Base-by-base conservation (phyloP, 257 asterid genomes). In the Orobanche coerulescens region DNA sequence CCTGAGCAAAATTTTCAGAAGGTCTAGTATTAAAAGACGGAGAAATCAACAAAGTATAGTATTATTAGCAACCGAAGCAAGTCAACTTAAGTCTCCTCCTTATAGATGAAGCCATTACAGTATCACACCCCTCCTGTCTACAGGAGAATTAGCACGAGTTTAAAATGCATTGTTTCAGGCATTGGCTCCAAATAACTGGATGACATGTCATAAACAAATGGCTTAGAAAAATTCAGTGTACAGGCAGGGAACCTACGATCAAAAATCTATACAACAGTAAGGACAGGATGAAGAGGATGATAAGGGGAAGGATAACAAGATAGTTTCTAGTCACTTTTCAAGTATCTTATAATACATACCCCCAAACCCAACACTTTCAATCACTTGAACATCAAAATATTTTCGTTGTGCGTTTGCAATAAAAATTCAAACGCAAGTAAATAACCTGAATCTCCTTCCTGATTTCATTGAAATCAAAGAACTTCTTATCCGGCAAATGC, bases 381-480 rank as follows among this genome's bases (percentile, higher is more conserved):
- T 20, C 60, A 66, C n/a, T 2, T 1, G 50, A 10, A 33, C 23
- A 28, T 44, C 20, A 44, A 13, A n/a, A 31, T 31, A 31, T 31
- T 31, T 36, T 36, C 43, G 12, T 8, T 2, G 9, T 36, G 43
- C 2, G 3, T 1, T 36, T 44, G 12, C 5, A 19, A 31, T 15
- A 6, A 58, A 51, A 2, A 2, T 15, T 14, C 20, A 6, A 6
- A 20, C 19, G 37, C 6, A 13, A 2, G 24, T 0, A 49, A 22
- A 3, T 40, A 58, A 91, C 98, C 96, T 89, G 81, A 69, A 93
- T 89, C 78, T 86, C 97, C 71, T 57, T 66, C 59, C 98, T 76
- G 34, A 93, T 93, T 47, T 81, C 86, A 61, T 66, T 76, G 69
- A 93, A 93, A 81, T 93, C 82, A 62, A 46, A 75, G 61, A 86